Evolutionary conservation across 345 rosid species (phyloP), one percentile per base, ranked within the genome.

Genomic region (Limnanthes douglasii): DNA sequence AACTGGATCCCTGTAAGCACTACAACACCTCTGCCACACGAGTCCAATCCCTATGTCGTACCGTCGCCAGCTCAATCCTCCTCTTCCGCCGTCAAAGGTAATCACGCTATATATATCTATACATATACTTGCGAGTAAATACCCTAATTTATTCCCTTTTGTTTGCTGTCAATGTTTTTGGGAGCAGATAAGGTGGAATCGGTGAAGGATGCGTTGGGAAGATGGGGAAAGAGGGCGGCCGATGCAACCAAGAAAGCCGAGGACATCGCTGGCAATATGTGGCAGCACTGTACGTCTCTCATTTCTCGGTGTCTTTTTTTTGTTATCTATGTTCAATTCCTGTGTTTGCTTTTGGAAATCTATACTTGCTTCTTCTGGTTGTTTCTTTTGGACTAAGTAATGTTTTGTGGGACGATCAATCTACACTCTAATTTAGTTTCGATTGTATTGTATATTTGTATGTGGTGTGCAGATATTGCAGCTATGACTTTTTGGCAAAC

Each of bases 171-270:
- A 14, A 37, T 7, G 44, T 21, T 6, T 41, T 43, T 8, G 25
- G 27, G 45, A 25, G 58, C 50, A 84, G 96, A 73, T 57, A 92
- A 50, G 63, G 57, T 80, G 67, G 99, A 78, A 3, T 16, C 80
- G 0, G 80, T 92, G 65, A 85, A 71, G 74, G 96, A 65, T 26
- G 75, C 65, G 58, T 55, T 92, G 1, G 85, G 86, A n/a, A 78
- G 56, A 50, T 92, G 82, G 80, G 88, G 88, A 23, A 85, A 92
- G 59, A 85, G 64, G 75, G 94, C 88, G 0, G 71, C 76, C 0
- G 99, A 80, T n/a, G 85, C 86, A 10, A 65, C 94, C 11, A 85
- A 85, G 72, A 92, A 67, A 56, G 93, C 85, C 0, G 84, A 78
- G 62, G 99, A 81, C 63, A 84, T 86, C 53, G 88, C 95, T 41